Evolutionary conservation across 2,329 filamentous ascomycete species (phyloP).

Genomic region (Penicillium sp.): DNA sequence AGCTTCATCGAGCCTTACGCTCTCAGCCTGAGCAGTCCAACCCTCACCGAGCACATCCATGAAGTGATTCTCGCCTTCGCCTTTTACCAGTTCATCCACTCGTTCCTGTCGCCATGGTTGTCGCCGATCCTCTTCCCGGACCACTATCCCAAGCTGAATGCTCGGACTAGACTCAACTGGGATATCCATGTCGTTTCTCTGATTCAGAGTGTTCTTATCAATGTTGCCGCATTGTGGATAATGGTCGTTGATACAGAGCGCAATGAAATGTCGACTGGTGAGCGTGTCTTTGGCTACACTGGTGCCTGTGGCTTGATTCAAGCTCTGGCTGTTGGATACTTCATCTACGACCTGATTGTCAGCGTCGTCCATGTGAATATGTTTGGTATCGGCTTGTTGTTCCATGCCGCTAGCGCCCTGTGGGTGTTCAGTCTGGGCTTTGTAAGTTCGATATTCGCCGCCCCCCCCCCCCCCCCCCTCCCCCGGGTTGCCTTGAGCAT

Average conservation of each 20-base stretch:
- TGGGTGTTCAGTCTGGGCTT: conserved; percentile 67
- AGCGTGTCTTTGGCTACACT: conserved; percentile 65
- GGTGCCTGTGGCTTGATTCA: conserved; percentile 63
- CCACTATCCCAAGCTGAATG: conserved; percentile 58
- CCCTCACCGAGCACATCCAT: conserved; percentile 64
- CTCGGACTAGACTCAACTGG: conserved; percentile 66
- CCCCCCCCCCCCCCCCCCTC: background rate
- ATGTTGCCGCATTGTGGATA: conserved; percentile 60
- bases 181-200: conserved; percentile 69
- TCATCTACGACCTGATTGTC: conserved; percentile 66
- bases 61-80: conserved; percentile 61
- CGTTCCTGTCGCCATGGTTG: conserved; percentile 58
- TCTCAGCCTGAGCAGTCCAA: conserved; percentile 56
- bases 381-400: conserved; percentile 65
- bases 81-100: conserved; percentile 62
- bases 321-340: conserved; percentile 66
- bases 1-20: conserved; percentile 55
- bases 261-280: conserved; percentile 55
- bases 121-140: conserved; percentile 59
- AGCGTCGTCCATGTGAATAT: conserved; percentile 59
- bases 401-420: conserved; percentile 65
- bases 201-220: conserved; percentile 63
- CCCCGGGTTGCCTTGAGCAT: background rate
- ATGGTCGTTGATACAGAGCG: conserved; percentile 62
- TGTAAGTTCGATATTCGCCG: conserved; percentile 51